Evolutionary conservation across 176 grass and related monocot genomes (phyloP), one percentile per base, ranked within the genome.

Genomic region (Carex parvula): DNA sequence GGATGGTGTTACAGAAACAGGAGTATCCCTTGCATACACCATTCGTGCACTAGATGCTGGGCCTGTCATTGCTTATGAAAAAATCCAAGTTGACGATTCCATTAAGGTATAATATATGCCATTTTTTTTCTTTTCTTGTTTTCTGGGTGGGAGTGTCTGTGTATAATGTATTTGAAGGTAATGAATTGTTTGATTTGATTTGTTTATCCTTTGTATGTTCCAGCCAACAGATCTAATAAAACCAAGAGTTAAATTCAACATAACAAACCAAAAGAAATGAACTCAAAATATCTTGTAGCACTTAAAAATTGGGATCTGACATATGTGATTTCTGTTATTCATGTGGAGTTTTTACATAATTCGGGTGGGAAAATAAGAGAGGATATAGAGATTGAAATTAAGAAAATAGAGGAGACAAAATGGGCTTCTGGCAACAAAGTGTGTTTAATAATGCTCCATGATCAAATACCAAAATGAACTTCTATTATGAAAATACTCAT

Each of bases 21-120:
- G 95, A 93, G 95, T 94, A 81, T 94, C 95, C 18, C 71, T 98
- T 88, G 92, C 92, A 87, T 98, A 98, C 85, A 98, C 95, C 82
- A 88, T 98, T 44, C 88, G 86, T 89, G 86, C 85, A 3, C 82
- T 98, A 79, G 95, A 98, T 91, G 86, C 95, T 44, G 95, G 95
- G 65, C 95, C 95, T 33, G 79, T 98, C 39, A 98, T 98, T 91
- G 84, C 95, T 26, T 85, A 29, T 64, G 89, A 91, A 90, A 93
- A 65, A 79, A 71, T 98, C 67, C 58, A 71, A 88, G 88, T 98
- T 66, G 92, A 94, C 84, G 86, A 94, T 21, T 89, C 3, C 77
- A 91, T 98, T 62, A 94, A 93, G 91, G 95, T 98, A 91, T 24
- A 70, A 37, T 5, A 35, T 58, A 84, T 69, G 6, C 6, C 24